Evolutionary conservation across 1,284 basidiomycete species (phyloP), one percentile per base, ranked within the genome.

Genomic region (Ustilago curta): DNA sequence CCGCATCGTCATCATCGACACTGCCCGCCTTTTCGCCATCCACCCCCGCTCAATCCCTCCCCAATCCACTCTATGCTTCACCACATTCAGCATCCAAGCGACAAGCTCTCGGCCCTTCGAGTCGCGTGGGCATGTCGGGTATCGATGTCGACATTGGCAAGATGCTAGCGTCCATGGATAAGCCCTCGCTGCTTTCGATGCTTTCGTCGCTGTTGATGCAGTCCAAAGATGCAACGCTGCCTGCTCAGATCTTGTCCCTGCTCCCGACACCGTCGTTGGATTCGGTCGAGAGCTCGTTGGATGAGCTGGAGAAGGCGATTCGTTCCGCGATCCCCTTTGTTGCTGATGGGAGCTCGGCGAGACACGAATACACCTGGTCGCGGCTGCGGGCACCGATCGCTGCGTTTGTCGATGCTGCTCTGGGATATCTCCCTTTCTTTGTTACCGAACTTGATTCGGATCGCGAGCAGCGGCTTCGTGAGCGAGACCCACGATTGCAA

Each of bases 291-390:
- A 35, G 53, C 32, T 68, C 76, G 19, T 44, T 79, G 11, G 78
- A 79, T 40, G 78, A 79, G 55, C 44, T 69, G 5, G 76, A 79
- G 45, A 76, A 73, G 44, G 53, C 62, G n/a, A 69, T 76, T 14
- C 69, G 76, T 3, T 59, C 72, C 9, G 67, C 74, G n/a, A 66
- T 81, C 2, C 80, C 78, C 18, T 61, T 72, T 21, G 60, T 70
- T 8, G 49, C 64, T 0, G 72, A 64, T 25, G 65, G 68, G 16
- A 57, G 40, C 37, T 54, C 69, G 0, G 69, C 47, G 19, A 64
- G 81, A 21, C 77, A 79, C 21, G 78, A 80, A 47, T 83, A 81
- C 53, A 72, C 77, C 1, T 82, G 81, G 79, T 70, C 71, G 16
- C 69, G 82, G 6, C 50, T 82, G 39, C 76, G 82, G 23, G 61